Evolutionary conservation across 495 filamentous ascomycete species (phyloP).

Genomic region (Podospora anserina): DNA sequence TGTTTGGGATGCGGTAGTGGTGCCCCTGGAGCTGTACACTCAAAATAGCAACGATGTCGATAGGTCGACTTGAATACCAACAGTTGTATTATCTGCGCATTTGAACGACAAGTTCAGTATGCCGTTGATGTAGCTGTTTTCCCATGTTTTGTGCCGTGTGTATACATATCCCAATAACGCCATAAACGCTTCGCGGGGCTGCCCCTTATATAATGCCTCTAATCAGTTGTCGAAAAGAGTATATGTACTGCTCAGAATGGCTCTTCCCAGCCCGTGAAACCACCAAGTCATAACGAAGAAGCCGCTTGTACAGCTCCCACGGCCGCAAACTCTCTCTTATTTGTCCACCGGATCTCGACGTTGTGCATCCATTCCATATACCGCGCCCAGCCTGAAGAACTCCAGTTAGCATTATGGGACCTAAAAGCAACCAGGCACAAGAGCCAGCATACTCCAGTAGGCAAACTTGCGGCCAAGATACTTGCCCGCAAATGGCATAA

Average conservation of each 20-base stretch:
- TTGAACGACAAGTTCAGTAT: no score
- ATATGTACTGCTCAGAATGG: slow-evolving; percentile 14
- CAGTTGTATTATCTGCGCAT: background rate
- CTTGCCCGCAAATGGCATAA: slow-evolving; percentile 90
- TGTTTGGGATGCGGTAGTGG: background rate
- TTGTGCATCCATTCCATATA: slow-evolving; percentile 59
- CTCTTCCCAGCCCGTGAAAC: slow-evolving; percentile 21
- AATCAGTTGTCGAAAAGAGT: background rate
- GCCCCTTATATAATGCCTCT: background rate
- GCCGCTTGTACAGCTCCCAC: slow-evolving; percentile 67
- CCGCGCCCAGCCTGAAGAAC: slow-evolving; percentile 48
- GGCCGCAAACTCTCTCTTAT: slow-evolving; percentile 56
- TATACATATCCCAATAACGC: background rate
- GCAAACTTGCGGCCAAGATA: slow-evolving; percentile 90
- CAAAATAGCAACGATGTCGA: background rate
- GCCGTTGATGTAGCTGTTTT: background rate
- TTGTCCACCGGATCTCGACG: slow-evolving; percentile 52
- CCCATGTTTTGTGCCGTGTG: background rate
- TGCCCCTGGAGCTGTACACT: background rate
- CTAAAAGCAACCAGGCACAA: background rate
- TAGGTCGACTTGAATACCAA: background rate
- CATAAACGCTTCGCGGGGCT: background rate
- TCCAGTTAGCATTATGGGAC: slow-evolving; percentile 17
- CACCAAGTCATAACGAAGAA: slow-evolving; percentile 58
- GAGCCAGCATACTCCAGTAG: slow-evolving; percentile 76